Percentiles rank a stretch among this genome's conserved stretches.
Conservation (phyloP, 495 filamentous ascomycete species). For the Xylaria telfairii region DNA sequence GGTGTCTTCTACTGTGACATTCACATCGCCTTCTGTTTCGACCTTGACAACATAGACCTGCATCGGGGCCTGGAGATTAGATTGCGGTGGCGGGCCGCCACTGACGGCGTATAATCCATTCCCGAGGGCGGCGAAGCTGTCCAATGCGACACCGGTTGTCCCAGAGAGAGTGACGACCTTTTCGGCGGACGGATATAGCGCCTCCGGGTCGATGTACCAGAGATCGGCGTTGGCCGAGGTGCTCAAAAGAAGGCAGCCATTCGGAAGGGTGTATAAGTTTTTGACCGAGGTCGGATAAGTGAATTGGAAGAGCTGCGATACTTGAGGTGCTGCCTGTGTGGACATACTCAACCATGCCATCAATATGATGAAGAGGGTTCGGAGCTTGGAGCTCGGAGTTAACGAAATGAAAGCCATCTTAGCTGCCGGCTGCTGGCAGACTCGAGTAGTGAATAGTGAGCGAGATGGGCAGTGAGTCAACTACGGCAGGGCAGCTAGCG, state of each 20-base stretch:
- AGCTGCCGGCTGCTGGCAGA: neutral
- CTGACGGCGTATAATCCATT: conserved; percentile 41
- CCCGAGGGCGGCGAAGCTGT: conserved; percentile 40
- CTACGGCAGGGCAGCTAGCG: neutral
- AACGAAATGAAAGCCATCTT: conserved; percentile 5
- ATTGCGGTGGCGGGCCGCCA: conserved; percentile 28
- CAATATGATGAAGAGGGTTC: neutral
- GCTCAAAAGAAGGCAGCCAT: conserved; percentile 20
- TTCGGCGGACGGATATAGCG: conserved; percentile 27
- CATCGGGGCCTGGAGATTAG: conserved; percentile 20
- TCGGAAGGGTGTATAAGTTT: conserved; percentile 16
- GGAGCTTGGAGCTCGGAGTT: conserved; percentile 1
- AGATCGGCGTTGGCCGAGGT: conserved; percentile 43
- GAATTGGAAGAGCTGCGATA: conserved; percentile 23
- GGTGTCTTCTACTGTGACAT: conserved; percentile 18
- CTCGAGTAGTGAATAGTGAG: neutral
- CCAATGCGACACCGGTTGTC: conserved; percentile 33
- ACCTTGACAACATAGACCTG: conserved; percentile 33
- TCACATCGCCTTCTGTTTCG: conserved; percentile 21
- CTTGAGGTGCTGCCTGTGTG: conserved; percentile 1
- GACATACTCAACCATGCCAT: conserved; percentile 7
- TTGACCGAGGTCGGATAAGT: conserved; percentile 21
- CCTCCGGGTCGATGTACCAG: conserved; percentile 37
- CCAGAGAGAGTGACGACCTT: conserved; percentile 41
- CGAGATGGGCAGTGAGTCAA: neutral